These are phyloP conservation scores for Lablab purpureus DNA, from an alignment of 306 rosid species.

Conservation along the genomic window DNA sequence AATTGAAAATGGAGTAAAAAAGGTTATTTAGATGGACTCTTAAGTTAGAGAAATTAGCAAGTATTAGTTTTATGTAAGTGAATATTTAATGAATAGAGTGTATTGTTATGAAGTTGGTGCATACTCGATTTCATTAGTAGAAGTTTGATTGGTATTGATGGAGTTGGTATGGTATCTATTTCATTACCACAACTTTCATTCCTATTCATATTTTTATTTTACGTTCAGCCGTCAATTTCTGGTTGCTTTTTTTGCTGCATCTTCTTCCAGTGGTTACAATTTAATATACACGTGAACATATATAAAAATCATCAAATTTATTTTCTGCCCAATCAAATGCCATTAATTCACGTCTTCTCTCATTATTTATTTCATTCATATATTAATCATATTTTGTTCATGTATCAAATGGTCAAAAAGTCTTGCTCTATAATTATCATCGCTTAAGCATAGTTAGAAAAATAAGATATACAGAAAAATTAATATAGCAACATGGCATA, in stretches of 20 bases:
- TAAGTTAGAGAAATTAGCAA: too few species aligned
- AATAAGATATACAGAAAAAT: too few species aligned
- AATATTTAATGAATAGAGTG: neutral
- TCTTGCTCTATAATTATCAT: too few species aligned
- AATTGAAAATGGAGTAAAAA: too few species aligned
- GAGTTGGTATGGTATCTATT: slow-evolving; percentile 34
- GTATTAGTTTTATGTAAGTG: too few species aligned
- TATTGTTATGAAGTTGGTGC: neutral
- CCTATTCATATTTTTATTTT: neutral
- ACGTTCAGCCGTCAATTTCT: slow-evolving; percentile 17
- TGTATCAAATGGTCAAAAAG: too few species aligned
- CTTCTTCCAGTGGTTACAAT: slow-evolving; percentile 9
- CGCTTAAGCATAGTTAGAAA: too few species aligned
- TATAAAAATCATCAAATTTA: neutral
- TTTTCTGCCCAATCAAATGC: neutral
- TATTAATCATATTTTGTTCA: too few species aligned
- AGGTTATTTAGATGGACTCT: too few species aligned
- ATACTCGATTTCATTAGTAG: neutral
- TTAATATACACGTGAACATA: slow-evolving; percentile 13
- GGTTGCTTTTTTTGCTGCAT: slow-evolving; percentile 21
- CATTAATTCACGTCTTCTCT: neutral
- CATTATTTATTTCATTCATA: slow-evolving; percentile 5
- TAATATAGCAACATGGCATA: too few species aligned
- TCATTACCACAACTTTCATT: slow-evolving; percentile 10
- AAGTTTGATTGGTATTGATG: neutral